Conservation (phyloP, 108 stramenopile species). For the Cyclostephanos tholiformis region DNA sequence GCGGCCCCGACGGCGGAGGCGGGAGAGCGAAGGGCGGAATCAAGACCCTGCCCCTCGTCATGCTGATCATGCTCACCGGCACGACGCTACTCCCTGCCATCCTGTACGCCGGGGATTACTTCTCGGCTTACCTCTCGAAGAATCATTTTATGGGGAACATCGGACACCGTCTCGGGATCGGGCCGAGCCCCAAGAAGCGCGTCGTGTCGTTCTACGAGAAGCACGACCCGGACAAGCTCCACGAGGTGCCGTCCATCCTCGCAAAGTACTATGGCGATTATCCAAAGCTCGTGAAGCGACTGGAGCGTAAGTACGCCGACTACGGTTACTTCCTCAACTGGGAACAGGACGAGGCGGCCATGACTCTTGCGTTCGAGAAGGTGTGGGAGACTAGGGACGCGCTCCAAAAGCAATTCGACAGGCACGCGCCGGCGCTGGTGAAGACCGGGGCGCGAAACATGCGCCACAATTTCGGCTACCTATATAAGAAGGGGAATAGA, state of each 20-base stretch:
- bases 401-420: conserved; percentile 62
- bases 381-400: conserved; percentile 61
- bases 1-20: conserved; percentile 13
- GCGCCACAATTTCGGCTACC: conserved; percentile 68
- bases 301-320: conserved; percentile 91
- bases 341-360: conserved; percentile 88
- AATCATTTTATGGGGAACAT: conserved; percentile 68
- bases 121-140: conserved; percentile 59
- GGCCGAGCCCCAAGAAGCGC: conserved; percentile 77
- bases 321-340: conserved; percentile 91
- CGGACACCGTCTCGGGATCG: conserved; percentile 80
- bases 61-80: conserved; percentile 84
- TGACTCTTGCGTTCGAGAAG: conserved; percentile 70
- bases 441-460: conserved; percentile 80
- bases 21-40: conserved; percentile 66
- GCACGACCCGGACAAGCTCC: conserved; percentile 84
- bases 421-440: conserved; percentile 71
- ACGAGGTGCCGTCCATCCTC: conserved; percentile 73
- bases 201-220: conserved; percentile 91
- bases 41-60: conserved; percentile 78
- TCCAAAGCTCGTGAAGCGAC: conserved; percentile 76
- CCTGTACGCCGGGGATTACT: conserved; percentile 70
- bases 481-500: conserved; percentile 70
- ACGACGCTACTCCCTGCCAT: conserved; percentile 81
- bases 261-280: conserved; percentile 91